Base-by-base conservation (phyloP, 345 rosid genomes). In the Nasturtium officinale region DNA sequence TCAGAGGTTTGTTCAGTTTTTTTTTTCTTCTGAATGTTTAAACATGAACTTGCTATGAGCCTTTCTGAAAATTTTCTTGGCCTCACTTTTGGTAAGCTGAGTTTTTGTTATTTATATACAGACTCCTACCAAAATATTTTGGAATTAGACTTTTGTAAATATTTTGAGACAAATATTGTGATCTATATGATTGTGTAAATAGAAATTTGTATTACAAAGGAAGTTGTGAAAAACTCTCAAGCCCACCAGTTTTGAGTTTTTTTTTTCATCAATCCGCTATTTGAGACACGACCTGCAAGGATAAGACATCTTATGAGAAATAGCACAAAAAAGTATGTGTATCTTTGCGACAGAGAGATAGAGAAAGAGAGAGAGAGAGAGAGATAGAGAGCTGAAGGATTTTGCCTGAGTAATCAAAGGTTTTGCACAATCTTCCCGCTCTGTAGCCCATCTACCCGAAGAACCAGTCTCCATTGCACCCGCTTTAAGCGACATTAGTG, bases 371-470 rank as follows among this genome's bases (percentile, higher is more conserved):
- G 2, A 23, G 25, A 23, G 33, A 0, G 21, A 10, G 33, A 28
- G 6, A 26, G 3, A 50, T 40, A 37, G 32, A 67, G 20, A 62
- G 56, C 40, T 17, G 6, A 45, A 40, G 70, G 20, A 76, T 68
- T 78, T 65, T 64, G 65, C 95, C 86, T 85, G 86, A 47, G 81
- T 32, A 65, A 91, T 80, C 65, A 86, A 74, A 45, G 96, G 97
- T 73, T 86, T 80, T 37, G 98, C 99, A 79, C 91, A 84, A 57
- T 84, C 92, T 82, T 95, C 97, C 98, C 99, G 91, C 72, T 91
- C 96, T 5, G 87, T 75, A 17, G 83, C 82, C 99, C 97, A 90
- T 80, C 88, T 84, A 60, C 87, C 81, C 5, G 94, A 87, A 56
- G 90, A 87, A 65, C 93, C 88, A 65, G 59, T 82, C 76, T 87